Evolutionary conservation across 768 basidiomycete genomes (phyloP), one percentile per base, ranked within the genome.

Genomic region (Psilocybe azurescens): DNA sequence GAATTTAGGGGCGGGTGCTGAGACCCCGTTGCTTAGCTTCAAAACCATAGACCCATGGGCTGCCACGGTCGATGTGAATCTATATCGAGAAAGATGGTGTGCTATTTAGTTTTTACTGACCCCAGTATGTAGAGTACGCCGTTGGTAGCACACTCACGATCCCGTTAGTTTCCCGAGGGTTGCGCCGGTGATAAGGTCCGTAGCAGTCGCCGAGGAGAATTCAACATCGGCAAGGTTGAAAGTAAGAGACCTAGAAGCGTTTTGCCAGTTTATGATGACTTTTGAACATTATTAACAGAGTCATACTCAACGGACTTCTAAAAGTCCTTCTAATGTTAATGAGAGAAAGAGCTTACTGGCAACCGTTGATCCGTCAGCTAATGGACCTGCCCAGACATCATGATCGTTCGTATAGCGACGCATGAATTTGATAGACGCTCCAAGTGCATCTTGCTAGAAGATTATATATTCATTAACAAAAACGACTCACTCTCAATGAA

Each of bases 251-350:
- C 81, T 70, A 24, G 78, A 68, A 16, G 74, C 57, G 30, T 72
- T 74, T 59, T 79, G 72, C 80, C 77, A 81, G 63, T 83, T 82
- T 56, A 83, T 78, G 30, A 82, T 61, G n/a, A 83, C 81, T 82
- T 56, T 7, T 56, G 41, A 18, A 58, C 47, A 44, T 13, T 36
- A 58, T 39, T n/a, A 47, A 48, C 30, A 33, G 32, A 10, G 56
- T 64, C 53, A 64, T 56, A 24, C 30, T 41, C 41, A 44, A 44
- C 29, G 36, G 10, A 30, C 16, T 24, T 5, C 24, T 30, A 52
- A 20, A 18, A 38, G 33, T 16, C 33, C 54, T 32, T 32, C 48
- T 41, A 50, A 32, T 13, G 51, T 53, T 46, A 56, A 38, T 28
- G 8, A 44, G 36, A 57, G 36, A 28, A 39, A 50, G 44, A 3